A percentile compares a stretch with the other conserved stretches of the same genome.
Evolutionary conservation across 441 rosid genomes (phyloP).

Genomic region (Pelargonium exstipulatum): DNA sequence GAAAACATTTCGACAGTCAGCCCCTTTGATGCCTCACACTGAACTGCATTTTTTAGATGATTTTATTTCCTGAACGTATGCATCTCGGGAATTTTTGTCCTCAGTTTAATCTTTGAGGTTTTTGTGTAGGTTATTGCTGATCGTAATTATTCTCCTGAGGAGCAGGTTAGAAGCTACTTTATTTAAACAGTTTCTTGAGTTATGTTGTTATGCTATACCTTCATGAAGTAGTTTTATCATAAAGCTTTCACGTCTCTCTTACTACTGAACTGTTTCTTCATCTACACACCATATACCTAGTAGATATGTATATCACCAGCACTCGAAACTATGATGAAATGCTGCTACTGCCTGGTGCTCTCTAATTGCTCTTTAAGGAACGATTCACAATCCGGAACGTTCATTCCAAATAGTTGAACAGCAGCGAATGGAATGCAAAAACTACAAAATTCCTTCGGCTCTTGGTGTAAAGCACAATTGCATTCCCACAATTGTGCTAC

Average conservation of each 20-base stretch:
- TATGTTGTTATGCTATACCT: neutral
- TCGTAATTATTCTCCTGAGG: constrained; percentile 58
- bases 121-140: constrained; percentile 64
- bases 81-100: too few species aligned
- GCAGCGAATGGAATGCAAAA: too few species aligned
- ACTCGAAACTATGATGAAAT: too few species aligned
- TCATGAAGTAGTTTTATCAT: neutral
- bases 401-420: too few species aligned
- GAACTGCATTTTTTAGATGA: constrained; percentile 4
- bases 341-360: too few species aligned
- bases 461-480: neutral
- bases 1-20: neutral
- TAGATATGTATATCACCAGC: neutral
- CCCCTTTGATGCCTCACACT: neutral
- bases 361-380: too few species aligned
- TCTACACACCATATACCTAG: too few species aligned
- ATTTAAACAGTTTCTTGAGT: neutral
- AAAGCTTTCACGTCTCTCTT: neutral
- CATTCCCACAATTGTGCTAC: neutral
- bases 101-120: constrained; percentile 16
- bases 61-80: neutral
- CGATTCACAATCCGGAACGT: too few species aligned
- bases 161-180: constrained; percentile 51
- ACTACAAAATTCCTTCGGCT: too few species aligned
- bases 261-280: neutral